Evolutionary conservation across 1,284 basidiomycete species (phyloP), one percentile per base, ranked within the genome.

Genomic region (Papiliotrema flavescens): DNA sequence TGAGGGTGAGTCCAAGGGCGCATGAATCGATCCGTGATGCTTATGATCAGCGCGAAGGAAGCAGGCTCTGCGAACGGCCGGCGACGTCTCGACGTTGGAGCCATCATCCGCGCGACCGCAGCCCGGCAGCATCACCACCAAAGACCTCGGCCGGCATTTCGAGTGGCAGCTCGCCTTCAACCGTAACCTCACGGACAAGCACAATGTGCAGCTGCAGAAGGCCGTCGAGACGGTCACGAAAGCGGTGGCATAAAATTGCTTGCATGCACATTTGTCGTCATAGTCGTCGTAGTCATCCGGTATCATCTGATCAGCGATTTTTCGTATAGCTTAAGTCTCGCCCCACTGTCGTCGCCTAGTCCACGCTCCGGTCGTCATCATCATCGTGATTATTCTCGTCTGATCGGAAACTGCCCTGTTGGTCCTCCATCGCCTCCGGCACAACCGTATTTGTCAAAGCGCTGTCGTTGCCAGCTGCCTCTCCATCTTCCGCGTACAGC

Each of bases 401-500:
- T 41, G 39, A 41, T 5, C 28, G 28, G 28, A 41, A 41, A 41
- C 39, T 41, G 20, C 32, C 28, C 24, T 48, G 6, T 15, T 4
- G 19, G n/a, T 24, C 20, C 11, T 15, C 48, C 48, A 24, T 15
- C 24, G 17, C 14, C 32, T 41, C 13, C 49, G 19, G 49, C 34
- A 17, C 19, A 7, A 28, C 26, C 46, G 24, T 32, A 32, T 32
- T 32, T 22, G 22, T 37, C 36, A 23, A 7, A n/a, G 20, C 32
- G 28, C 41, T 26, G 28, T 32, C 28, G 28, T 32, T 32, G 6
- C 20, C 39, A 5, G 39, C 39, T 41, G 39, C 39, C 20, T 41
- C 24, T 22, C 42, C 42, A 3, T 44, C 24, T 20, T 66, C 66
- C 35, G 65, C 67, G 51, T 70, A 71, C 37, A 69, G 71, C 65